Percentiles rank a stretch among this genome's conserved stretches.
These are phyloP conservation scores for Coemansia biformis DNA, from an alignment of 192 early-diverging fungal genomes.

Conservation along the genomic window DNA sequence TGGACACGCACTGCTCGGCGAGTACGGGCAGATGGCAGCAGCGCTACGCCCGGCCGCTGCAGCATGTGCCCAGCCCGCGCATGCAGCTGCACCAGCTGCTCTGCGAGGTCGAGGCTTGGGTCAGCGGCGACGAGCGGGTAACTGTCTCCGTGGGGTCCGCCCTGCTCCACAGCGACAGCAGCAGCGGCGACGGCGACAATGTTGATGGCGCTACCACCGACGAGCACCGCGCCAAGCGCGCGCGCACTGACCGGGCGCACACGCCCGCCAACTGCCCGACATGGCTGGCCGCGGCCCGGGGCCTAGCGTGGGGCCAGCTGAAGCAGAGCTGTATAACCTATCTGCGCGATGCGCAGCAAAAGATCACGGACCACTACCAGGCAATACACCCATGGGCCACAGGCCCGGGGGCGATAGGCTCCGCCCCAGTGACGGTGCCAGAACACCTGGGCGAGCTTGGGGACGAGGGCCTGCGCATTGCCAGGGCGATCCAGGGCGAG, in stretches of 20 bases:
- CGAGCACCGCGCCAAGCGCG: neutral
- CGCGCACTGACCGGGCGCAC: neutral
- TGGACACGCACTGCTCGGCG: slow-evolving; percentile 1
- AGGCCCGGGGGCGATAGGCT: neutral
- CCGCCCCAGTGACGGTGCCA: neutral
- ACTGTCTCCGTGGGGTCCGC: slow-evolving; percentile 1
- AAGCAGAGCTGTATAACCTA: slow-evolving; percentile 35
- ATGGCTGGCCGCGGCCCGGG: slow-evolving; percentile 28
- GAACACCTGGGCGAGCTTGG: neutral
- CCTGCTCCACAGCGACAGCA: neutral
- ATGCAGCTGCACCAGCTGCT: slow-evolving; percentile 35
- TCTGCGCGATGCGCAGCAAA: slow-evolving; percentile 22
- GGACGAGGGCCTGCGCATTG: neutral
- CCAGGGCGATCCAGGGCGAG: slow-evolving; percentile 7
- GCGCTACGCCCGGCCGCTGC: slow-evolving; percentile 34
- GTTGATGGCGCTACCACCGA: no score
- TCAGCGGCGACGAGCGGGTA: slow-evolving; percentile 20
- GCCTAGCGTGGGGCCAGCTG: slow-evolving; percentile 38
- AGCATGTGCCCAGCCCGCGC: slow-evolving; percentile 35
- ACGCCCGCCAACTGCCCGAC: slow-evolving; percentile 20
- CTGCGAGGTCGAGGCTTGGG: slow-evolving; percentile 42
- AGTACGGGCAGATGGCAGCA: slow-evolving; percentile 6
- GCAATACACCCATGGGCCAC: slow-evolving; percentile 21
- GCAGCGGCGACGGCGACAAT: slow-evolving; percentile 2
- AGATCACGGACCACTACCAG: slow-evolving; percentile 22